phyloP scores from a whole-genome alignment of 2,329 filamentous ascomycete species.

The Cladosporium sp. region DNA sequence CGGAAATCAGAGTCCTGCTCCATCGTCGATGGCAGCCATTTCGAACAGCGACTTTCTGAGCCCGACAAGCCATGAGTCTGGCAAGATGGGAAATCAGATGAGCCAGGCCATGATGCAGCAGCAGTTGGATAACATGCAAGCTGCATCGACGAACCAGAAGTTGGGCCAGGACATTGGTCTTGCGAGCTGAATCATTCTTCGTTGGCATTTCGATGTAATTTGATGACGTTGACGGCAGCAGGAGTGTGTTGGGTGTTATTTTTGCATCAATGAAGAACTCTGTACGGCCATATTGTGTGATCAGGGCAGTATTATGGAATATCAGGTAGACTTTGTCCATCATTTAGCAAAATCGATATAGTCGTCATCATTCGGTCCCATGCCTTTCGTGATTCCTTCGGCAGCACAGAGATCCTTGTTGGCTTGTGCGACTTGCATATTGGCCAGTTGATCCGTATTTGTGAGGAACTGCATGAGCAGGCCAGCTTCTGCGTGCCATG shows the following conservation, averaged over 20 bases:
- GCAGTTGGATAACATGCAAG: conserved; percentile 28
- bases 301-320: neutral
- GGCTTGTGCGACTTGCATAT: conserved; percentile 42
- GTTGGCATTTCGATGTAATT: neutral
- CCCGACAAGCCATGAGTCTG: conserved; percentile 18
- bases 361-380: conserved; percentile 46
- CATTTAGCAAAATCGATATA: conserved; percentile 21
- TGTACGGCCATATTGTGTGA: no score
- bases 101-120: conserved; percentile 24
- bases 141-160: conserved; percentile 23
- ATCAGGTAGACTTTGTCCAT: neutral
- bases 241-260: no score
- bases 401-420: conserved; percentile 45
- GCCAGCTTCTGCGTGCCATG: conserved; percentile 57
- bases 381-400: conserved; percentile 47
- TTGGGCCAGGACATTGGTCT: conserved; percentile 17
- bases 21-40: neutral
- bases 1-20: neutral
- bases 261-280: no score
- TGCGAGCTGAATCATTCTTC: conserved; percentile 13
- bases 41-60: conserved; percentile 20
- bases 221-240: no score
- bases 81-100: conserved; percentile 18
- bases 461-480: conserved; percentile 58
- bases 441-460: conserved; percentile 42